phyloP scores from a whole-genome alignment of 2,329 filamentous ascomycete species.

The Fusarium pseudonygamai region DNA sequence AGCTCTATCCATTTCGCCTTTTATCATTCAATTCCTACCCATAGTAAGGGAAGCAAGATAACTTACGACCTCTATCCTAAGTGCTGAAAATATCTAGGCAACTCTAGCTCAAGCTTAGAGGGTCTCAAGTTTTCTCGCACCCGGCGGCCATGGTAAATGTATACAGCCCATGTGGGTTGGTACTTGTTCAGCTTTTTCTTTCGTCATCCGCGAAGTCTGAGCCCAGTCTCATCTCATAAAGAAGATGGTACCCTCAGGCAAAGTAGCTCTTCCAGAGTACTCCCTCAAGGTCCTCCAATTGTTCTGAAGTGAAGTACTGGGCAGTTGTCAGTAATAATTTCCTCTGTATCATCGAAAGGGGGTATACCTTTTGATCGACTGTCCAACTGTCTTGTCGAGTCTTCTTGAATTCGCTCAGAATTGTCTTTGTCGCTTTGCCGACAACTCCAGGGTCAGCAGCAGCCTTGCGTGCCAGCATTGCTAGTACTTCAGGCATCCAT shows the following conservation, averaged over 20 bases:
- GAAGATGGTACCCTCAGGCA: slow-evolving; percentile 63
- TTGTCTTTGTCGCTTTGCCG: slow-evolving; percentile 93
- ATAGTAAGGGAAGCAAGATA: not conserved
- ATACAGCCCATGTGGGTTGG: slow-evolving; percentile 12
- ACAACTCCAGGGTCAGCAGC: slow-evolving; percentile 91
- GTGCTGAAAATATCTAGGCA: not conserved
- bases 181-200: not conserved
- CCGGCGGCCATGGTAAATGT: slow-evolving; percentile 6
- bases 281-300: slow-evolving; percentile 93
- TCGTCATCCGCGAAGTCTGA: not conserved
- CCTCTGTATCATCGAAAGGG: not conserved
- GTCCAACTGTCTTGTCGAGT: slow-evolving; percentile 98
- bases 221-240: not conserved
- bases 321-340: slow-evolving; percentile 43
- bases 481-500: slow-evolving; percentile 95
- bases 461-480: slow-evolving; percentile 83
- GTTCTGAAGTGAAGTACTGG: slow-evolving; percentile 86
- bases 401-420: slow-evolving; percentile 98
- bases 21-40: slow-evolving; percentile 5
- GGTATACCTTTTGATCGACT: slow-evolving; percentile 92
- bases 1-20: slow-evolving; percentile 32
- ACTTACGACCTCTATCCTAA: not conserved
- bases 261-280: slow-evolving; percentile 99
- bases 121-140: not conserved
- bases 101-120: not conserved